Conservation (phyloP, 2,329 filamentous ascomycete genomes). For the Aureobasidium lini region DNA sequence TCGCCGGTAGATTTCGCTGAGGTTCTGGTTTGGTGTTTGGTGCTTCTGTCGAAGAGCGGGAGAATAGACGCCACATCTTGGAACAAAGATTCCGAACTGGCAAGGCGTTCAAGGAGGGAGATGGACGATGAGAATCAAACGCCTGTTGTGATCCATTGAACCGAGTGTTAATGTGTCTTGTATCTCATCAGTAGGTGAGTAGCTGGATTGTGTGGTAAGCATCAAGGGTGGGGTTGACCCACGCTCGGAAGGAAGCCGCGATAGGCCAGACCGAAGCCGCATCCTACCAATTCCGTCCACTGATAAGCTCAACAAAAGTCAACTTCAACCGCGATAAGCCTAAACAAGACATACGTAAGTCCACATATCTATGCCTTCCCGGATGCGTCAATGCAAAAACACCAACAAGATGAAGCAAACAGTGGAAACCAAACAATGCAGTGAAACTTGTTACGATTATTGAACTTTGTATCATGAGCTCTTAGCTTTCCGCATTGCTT, state of each 20-base stretch:
- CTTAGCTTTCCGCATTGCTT: background rate
- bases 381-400: too few relatives aligned
- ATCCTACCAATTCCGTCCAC: background rate
- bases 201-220: background rate
- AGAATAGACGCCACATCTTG: background rate
- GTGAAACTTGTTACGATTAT: too few relatives aligned
- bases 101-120: background rate
- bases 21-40: background rate
- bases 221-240: background rate
- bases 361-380: too few relatives aligned
- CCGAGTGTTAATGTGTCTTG: background rate
- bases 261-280: background rate
- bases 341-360: background rate
- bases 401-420: too few relatives aligned
- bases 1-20: conserved; percentile 31
- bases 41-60: background rate
- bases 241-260: background rate
- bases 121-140: background rate
- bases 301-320: background rate
- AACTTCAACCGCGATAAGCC: background rate
- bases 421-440: too few relatives aligned
- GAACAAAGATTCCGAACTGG: background rate
- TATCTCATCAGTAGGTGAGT: background rate
- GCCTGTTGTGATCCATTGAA: background rate
- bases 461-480: background rate